These are phyloP conservation scores for Endogone sp. DNA, from an alignment of 192 early-diverging fungal genomes.

Conservation along the genomic window DNA sequence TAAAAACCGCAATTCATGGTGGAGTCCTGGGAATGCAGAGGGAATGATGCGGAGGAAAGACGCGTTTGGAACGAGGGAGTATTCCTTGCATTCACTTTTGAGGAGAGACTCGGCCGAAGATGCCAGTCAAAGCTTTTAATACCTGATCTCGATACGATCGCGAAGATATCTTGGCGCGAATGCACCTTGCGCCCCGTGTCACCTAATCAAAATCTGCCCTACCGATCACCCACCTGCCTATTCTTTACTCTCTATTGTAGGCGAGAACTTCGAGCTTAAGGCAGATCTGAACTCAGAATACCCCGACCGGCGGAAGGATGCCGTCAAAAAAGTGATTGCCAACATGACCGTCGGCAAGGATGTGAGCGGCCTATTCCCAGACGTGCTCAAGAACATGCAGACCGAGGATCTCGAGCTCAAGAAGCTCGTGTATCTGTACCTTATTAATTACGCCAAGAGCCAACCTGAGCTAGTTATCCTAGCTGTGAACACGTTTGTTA, in stretches of 20 bases:
- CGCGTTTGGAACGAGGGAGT: no score
- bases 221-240: background rate
- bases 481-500: conserved; percentile 97
- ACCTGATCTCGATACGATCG: no score
- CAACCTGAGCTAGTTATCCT: conserved; percentile 96
- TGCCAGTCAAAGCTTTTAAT: background rate
- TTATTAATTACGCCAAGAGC: conserved; percentile 97
- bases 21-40: no score
- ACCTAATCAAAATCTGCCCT: background rate
- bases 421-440: conserved; percentile 96
- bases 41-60: no score
- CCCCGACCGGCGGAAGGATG: conserved; percentile 92
- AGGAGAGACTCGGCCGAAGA: background rate
- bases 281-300: conserved; percentile 98
- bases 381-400: conserved; percentile 99
- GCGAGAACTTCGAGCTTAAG: conserved; percentile 98
- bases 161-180: no score
- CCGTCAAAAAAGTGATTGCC: conserved; percentile 97
- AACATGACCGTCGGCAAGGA: conserved; percentile 99
- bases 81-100: no score
- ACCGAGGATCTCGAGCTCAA: conserved; percentile 97
- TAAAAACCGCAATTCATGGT: no score
- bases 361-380: conserved; percentile 90
- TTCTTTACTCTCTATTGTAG: conserved; percentile 31
- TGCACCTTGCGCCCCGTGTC: background rate